Evolutionary conservation across 1,284 basidiomycete species (phyloP).

Genomic region (Peniophora sp.): DNA sequence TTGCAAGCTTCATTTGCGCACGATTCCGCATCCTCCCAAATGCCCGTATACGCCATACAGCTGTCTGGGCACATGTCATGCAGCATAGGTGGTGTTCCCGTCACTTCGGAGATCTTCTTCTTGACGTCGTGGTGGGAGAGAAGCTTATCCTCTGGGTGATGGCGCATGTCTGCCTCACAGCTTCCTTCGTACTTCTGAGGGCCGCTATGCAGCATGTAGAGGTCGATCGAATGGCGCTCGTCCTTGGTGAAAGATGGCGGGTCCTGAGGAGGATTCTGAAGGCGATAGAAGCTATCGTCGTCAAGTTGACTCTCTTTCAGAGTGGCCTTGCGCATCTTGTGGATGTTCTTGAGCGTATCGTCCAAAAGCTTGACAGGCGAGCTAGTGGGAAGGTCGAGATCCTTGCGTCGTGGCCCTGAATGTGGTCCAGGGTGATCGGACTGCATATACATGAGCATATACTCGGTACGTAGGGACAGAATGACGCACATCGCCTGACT

Average conservation of each 20-base stretch:
- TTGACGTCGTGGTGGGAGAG: conserved; percentile 22
- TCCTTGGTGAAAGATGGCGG: neutral
- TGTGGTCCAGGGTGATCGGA: no score
- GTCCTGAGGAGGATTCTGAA: neutral
- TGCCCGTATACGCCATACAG: conserved; percentile 26
- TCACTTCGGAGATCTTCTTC: conserved; percentile 15
- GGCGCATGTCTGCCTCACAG: conserved; percentile 2
- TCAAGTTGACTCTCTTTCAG: no score
- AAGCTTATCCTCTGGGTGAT: conserved; percentile 16
- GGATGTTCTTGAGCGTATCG: no score
- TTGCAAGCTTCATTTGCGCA: conserved; percentile 12
- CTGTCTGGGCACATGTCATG: conserved; percentile 26
- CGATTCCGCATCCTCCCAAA: conserved; percentile 13
- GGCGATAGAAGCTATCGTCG: neutral
- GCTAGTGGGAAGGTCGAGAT: no score
- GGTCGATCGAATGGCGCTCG: conserved; percentile 15
- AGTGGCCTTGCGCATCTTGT: no score
- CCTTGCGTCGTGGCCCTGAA: no score
- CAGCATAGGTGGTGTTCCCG: conserved; percentile 16
- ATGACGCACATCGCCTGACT: no score
- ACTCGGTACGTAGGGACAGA: no score
- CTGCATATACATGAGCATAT: no score
- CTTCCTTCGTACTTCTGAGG: conserved; percentile 16
- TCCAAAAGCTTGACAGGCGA: no score
- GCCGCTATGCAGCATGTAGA: conserved; percentile 19